These are phyloP conservation scores for Apophysomyces trapeziformis DNA, from an alignment of 371 early-diverging fungal genomes.

Conservation along the genomic window DNA sequence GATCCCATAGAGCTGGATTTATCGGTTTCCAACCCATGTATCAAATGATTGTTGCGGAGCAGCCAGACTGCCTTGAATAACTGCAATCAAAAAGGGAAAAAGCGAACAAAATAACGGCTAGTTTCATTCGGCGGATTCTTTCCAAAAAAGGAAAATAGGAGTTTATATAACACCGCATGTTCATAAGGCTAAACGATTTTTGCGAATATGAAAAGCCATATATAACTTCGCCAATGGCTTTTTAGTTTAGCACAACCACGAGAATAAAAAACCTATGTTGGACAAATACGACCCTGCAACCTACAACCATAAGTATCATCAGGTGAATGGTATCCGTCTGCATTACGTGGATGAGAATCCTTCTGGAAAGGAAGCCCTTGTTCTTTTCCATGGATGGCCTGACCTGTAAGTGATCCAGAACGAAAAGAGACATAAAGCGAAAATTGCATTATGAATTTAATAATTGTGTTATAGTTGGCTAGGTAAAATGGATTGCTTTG, in stretches of 20 bases:
- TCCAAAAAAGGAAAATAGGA: neutral
- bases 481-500: conserved; percentile 13
- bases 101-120: too few relatives aligned
- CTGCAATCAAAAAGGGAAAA: too few relatives aligned
- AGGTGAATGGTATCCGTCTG: conserved; percentile 51
- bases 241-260: too few relatives aligned
- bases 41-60: conserved; percentile 55
- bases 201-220: neutral
- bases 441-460: neutral
- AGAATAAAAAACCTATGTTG: conserved; percentile 18
- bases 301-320: conserved; percentile 46
- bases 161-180: neutral
- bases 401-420: conserved; percentile 49
- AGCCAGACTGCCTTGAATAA: conserved; percentile 57
- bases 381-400: conserved; percentile 78
- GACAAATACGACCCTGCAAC: conserved; percentile 45
- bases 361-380: conserved; percentile 43
- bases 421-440: neutral
- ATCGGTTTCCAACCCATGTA: conserved; percentile 64
- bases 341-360: conserved; percentile 77
- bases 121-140: neutral
- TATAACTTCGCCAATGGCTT: neutral
- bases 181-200: neutral
- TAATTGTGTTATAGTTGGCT: conserved; percentile 6
- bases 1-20: conserved; percentile 48